Evolutionary conservation across 164 flowering plant species (phyloP), one percentile per base, ranked within the genome.

Genomic region (Buxus sempervirens): DNA sequence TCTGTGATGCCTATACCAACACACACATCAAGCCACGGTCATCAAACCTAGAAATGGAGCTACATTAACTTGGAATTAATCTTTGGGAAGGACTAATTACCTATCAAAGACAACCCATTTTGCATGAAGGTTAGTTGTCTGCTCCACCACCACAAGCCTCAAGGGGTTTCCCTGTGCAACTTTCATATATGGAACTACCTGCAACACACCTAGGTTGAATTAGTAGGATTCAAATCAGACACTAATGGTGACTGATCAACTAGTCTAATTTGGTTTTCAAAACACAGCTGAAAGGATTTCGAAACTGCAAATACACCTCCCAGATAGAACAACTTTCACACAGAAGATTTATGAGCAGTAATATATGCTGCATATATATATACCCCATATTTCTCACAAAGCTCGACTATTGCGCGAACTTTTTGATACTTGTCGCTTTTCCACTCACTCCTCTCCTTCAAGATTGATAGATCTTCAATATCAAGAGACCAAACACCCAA

Each of bases 61-160:
- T 41, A 12, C 12, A 5, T 5, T 12, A 41, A 5, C 5, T 12
- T n/a, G n/a, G n/a, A n/a, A n/a, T n/a, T n/a, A n/a, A n/a, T 41
- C 5, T 12, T 41, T 41, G 5, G 12, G 45, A 60, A 14, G 20
- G 12, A 9, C 16, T n/a, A n/a, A n/a, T 1, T 76, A 84, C 88
- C 83, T 80, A 48, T 86, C 91, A 48, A 87, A 77, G 0, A 85
- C 84, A 1, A 83, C 85, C 77, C 85, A 77, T 23, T 85, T 72
- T 0, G 91, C 79, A 60, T 81, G 80, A 41, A 83, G 86, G 67
- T 72, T 76, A 2, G 65, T 71, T 18, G 82, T 82, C 63, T 72
- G 75, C 78, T 87, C 87, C 15, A 81, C 51, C 10, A 82, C 80
- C 12, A 76, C 62, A 16, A 69, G 64, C 20, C 66, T 51, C 18